These are phyloP conservation scores for Trichoderma hamatum DNA, from an alignment of 2,329 filamentous ascomycete species.

Conservation along the genomic window DNA sequence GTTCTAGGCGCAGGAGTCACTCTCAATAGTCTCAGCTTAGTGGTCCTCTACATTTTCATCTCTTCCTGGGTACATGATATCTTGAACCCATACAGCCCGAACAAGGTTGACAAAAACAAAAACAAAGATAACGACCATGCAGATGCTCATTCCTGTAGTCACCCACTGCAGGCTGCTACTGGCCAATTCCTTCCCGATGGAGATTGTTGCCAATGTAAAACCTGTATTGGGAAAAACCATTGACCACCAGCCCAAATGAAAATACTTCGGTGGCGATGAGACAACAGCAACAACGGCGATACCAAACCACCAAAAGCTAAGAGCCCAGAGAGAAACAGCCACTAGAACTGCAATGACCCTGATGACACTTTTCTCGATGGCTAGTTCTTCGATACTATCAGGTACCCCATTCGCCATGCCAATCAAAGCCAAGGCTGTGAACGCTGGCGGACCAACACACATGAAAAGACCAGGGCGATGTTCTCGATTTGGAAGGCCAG, in stretches of 20 bases:
- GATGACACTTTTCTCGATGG: conserved; percentile 48
- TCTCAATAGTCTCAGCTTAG: not conserved
- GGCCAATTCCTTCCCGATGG: conserved; percentile 53
- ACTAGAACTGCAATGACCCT: conserved; percentile 50
- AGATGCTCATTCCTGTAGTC: conserved; percentile 53
- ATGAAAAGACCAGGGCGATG: conserved; percentile 74
- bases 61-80: conserved; percentile 59
- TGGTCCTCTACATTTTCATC: conserved; percentile 57
- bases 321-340: conserved; percentile 65
- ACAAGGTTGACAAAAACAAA: conserved; percentile 50
- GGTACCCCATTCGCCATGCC: conserved; percentile 60
- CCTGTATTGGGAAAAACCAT: conserved; percentile 65
- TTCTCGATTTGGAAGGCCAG: conserved; percentile 60
- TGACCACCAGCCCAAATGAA: conserved; percentile 67
- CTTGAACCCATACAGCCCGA: conserved; percentile 52
- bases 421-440: conserved; percentile 70
- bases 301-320: conserved; percentile 62
- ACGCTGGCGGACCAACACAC: conserved; percentile 73
- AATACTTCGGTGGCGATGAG: conserved; percentile 50
- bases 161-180: conserved; percentile 52
- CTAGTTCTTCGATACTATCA: conserved; percentile 49
- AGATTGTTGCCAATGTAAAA: conserved; percentile 60
- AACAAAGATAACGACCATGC: conserved; percentile 46
- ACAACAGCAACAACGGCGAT: conserved; percentile 42
- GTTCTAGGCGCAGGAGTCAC: not conserved